Base-by-base conservation (phyloP, 768 basidiomycete species). In the Sarcomyxa edulis region DNA sequence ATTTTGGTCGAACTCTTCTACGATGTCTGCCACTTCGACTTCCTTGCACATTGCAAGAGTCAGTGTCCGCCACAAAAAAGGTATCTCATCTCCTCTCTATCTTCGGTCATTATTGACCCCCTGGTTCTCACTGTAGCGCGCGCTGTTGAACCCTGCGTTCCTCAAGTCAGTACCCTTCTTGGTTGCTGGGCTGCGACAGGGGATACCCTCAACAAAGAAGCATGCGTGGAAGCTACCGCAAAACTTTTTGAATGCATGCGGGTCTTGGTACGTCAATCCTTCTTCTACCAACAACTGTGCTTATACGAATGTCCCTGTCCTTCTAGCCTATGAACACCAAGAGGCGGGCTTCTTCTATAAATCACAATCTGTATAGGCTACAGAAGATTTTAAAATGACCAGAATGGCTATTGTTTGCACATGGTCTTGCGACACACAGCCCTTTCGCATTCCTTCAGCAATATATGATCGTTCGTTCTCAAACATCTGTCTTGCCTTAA, bases 311-410 rank as follows among this genome's bases (percentile, higher is more conserved):
- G 5, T 23, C n/a, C 35, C 22, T 29, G 37, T n/a, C n/a, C n/a
- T 25, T 44, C 9, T 53, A 92, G 88, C 81, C 84, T 8, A 67
- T 79, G 54, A 68, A 72, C 34, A 77, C 77, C 44, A 87, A 81
- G 55, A 59, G 60, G 30, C 86, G 81, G 36, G 73, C 71, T 54
- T 76, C 90, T 23, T 79, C 84, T 23, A 91, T 94, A 66, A 93
- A 94, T 61, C 93, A 89, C 58, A 88, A 92, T 59, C 77, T 93
- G 48, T 81, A 85, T 50, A 77, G 88, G 58, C 69, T 91, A 46
- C 72, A 76, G 45, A 87, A 85, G 55, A 76, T 70, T 44, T 72
- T 80, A 48, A 84, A 84, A 71, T 84, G n/a, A n/a, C n/a, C n/a
- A n/a, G n/a, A n/a, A n/a, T 75, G 67, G 66, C 40, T 29, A 31